Evolutionary conservation across 2,329 filamentous ascomycete genomes (phyloP), one percentile per base, ranked within the genome.

Genomic region (Trichoderma endophyticum): DNA sequence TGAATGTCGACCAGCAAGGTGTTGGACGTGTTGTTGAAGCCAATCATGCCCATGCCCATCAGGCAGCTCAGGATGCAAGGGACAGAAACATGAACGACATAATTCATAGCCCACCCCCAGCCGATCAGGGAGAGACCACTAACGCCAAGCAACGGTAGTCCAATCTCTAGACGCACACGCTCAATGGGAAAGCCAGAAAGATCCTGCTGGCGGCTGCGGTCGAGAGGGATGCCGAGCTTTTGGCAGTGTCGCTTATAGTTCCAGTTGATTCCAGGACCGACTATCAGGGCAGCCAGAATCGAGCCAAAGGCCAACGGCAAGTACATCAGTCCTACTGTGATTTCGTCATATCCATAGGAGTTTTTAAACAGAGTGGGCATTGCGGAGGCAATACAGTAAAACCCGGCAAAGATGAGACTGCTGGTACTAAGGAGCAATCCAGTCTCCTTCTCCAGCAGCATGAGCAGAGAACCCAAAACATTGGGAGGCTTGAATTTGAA

Each of bases 241-340:
- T 80, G 78, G 14, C 90, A 90, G 72, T 91, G 85, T 1, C 90
- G 87, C 1, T 86, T 84, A 78, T 90, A 94, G 78, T 92, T 93
- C 81, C 86, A 86, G 78, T 93, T 92, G 43, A 93, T 85, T 1
- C 89, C 75, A 2, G 84, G 84, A 1, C 91, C 90, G 3, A 82
- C 82, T 3, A 83, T 76, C 9, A 83, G 74, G 1, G 84, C 85
- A 0, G 86, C 82, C 2, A 83, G 76, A 14, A 86, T 80, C n/a
- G 85, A 86, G 1, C 86, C 87, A 5, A 77, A 80, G 0, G 86
- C 86, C 34, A 86, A 76, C 2, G 87, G 87, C 1, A 88, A 78
- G 75, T 86, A 88, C 81, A 85, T 85, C 6, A 88, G 78, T 2
- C 88, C 88, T 4, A 89, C 82, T 14, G 85, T 80, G 3, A 86